phyloP scores from a whole-genome alignment of 768 basidiomycete genomes.

The Tylopilus balloui region DNA sequence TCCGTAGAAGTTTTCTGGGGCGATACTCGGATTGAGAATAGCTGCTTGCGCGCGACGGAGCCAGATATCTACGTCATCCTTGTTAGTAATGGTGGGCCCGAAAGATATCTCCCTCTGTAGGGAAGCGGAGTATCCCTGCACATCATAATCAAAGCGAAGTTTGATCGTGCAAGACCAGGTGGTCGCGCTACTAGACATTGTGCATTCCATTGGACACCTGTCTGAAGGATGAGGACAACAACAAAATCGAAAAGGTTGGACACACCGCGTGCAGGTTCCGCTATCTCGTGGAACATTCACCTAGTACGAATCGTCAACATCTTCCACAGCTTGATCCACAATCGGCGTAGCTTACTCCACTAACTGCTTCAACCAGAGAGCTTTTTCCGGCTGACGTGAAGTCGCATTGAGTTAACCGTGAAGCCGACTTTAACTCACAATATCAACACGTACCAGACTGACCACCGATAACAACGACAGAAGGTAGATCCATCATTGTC shows the following conservation, averaged over 20 bases:
- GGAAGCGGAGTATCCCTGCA: constrained; percentile 21
- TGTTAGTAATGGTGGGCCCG: constrained; percentile 31
- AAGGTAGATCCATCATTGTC: constrained; percentile 42
- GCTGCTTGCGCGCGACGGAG: constrained; percentile 46
- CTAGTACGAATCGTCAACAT: constrained; percentile 27
- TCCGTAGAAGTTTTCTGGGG: constrained; percentile 17
- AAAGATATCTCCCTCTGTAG: constrained; percentile 18
- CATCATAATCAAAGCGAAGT: constrained; percentile 35
- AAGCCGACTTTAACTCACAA: not conserved
- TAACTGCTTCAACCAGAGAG: constrained; percentile 55
- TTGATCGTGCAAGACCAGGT: constrained; percentile 45
- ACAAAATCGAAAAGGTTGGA: not conserved
- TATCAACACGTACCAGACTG: constrained; percentile 43
- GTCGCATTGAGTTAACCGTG: not conserved
- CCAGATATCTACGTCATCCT: constrained; percentile 35
- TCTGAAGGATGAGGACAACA: not conserved
- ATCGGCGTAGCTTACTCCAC: constrained; percentile 37
- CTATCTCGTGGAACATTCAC: constrained; percentile 59
- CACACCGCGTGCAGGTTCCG: constrained; percentile 54
- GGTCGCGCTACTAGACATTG: constrained; percentile 37
- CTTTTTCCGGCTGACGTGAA: constrained; percentile 52
- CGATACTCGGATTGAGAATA: constrained; percentile 32
- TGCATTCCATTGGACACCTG: constrained; percentile 54
- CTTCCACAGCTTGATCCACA: not conserved
- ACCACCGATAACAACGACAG: constrained; percentile 51